Percentiles rank a stretch among this genome's conserved stretches.
Evolutionary conservation across 2,329 filamentous ascomycete genomes (phyloP).

Genomic region (Alternaria gansuensis): DNA sequence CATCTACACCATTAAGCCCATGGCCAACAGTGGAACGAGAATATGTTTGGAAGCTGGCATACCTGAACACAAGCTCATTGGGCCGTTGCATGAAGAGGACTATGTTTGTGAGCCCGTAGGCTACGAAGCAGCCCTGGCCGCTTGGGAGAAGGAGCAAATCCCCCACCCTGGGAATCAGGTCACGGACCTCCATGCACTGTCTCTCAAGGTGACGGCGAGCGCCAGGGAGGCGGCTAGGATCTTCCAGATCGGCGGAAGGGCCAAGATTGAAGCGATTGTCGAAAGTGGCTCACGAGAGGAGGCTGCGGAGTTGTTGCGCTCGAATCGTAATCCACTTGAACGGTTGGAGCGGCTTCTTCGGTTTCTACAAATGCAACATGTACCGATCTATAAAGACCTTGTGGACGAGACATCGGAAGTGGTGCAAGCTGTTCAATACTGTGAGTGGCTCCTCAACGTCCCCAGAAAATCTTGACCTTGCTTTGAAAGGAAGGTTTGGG

Average conservation of each 20-base stretch:
- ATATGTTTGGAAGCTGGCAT: neutral
- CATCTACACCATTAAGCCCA: slow-evolving; percentile 14
- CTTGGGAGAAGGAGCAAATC: neutral
- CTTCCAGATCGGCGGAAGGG: slow-evolving; percentile 21
- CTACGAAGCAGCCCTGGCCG: slow-evolving; percentile 2
- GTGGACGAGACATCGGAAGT: slow-evolving; percentile 39
- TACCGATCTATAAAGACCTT: slow-evolving; percentile 37
- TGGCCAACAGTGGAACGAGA: neutral
- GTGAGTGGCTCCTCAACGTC: slow-evolving; percentile 22
- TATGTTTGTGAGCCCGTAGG: slow-evolving; percentile 10
- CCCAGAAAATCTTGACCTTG: neutral
- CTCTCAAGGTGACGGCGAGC: slow-evolving; percentile 2
- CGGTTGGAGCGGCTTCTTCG: slow-evolving; percentile 27
- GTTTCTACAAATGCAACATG: slow-evolving; percentile 29
- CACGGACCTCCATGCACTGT: slow-evolving; percentile 6
- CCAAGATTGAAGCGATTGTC: slow-evolving; percentile 29
- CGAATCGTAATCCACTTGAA: slow-evolving; percentile 28
- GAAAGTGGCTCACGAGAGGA: slow-evolving; percentile 20
- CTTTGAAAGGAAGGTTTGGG: neutral
- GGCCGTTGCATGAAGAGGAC: neutral
- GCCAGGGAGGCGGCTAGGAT: slow-evolving; percentile 18
- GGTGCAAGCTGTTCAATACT: slow-evolving; percentile 46
- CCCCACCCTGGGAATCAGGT: slow-evolving; percentile 6
- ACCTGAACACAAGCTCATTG: neutral
- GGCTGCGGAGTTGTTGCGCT: slow-evolving; percentile 27